Conservation (phyloP, 1,284 basidiomycete genomes). For the Athelia sp. region DNA sequence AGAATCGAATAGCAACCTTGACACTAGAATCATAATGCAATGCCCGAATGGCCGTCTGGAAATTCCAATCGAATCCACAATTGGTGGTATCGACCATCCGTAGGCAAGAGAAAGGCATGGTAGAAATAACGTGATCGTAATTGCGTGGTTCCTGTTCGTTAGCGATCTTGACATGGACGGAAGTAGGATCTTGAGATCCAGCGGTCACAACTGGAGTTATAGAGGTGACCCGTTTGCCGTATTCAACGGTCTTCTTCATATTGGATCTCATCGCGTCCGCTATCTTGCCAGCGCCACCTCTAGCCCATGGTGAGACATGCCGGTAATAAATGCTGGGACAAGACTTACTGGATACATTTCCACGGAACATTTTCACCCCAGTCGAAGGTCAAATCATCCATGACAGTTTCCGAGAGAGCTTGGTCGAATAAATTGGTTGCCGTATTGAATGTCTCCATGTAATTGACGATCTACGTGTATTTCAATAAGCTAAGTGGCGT, state of each 20-base stretch:
- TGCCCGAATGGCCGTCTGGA: background rate
- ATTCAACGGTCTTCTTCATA: slow-evolving; percentile 6
- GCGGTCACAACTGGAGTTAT: background rate
- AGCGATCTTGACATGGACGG: background rate
- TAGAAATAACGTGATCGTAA: slow-evolving; percentile 27
- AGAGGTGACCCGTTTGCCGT: slow-evolving; percentile 6
- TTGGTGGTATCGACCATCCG: slow-evolving; percentile 17
- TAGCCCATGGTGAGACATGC: background rate
- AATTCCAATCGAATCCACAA: background rate
- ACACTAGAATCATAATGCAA: background rate
- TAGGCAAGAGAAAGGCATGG: slow-evolving; percentile 21
- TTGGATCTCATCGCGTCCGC: slow-evolving; percentile 6
- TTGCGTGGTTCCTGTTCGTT: slow-evolving; percentile 2
- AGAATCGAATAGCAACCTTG: slow-evolving; percentile 5
- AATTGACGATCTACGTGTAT: slow-evolving; percentile 14
- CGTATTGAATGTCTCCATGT: slow-evolving; percentile 17
- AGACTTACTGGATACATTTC: slow-evolving; percentile 5
- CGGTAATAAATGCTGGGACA: background rate
- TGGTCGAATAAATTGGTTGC: slow-evolving; percentile 14
- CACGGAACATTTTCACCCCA: slow-evolving; percentile 2
- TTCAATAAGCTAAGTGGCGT: slow-evolving; percentile 12
- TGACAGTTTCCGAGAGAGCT: slow-evolving; percentile 14
- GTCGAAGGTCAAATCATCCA: slow-evolving; percentile 14
- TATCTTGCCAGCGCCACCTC: slow-evolving; percentile 9
- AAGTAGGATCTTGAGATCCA: background rate